These are phyloP conservation scores for Simplicillium aogashimaense DNA, from an alignment of 2,329 filamentous ascomycete genomes.

Conservation along the genomic window DNA sequence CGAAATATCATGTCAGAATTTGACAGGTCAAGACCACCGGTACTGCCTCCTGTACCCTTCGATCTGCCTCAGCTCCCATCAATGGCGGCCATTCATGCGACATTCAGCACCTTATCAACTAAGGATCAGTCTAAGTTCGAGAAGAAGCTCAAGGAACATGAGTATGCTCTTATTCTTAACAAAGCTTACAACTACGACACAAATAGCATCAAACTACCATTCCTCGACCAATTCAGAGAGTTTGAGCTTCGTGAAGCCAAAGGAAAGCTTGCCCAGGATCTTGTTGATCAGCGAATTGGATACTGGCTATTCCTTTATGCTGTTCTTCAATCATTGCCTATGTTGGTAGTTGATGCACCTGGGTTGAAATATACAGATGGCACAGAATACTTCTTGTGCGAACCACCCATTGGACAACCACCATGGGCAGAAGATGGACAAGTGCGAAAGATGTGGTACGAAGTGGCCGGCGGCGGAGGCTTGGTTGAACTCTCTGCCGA, in stretches of 20 bases:
- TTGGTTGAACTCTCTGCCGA: constrained; percentile 50
- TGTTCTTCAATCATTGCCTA: constrained; percentile 66
- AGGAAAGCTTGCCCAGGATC: constrained; percentile 53
- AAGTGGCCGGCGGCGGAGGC: constrained; percentile 54
- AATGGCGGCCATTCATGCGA: constrained; percentile 54
- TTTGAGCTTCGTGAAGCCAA: constrained; percentile 62
- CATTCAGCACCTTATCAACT: constrained; percentile 51
- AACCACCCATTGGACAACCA: constrained; percentile 60
- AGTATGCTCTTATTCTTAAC: constrained; percentile 67
- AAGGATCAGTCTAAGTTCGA: constrained; percentile 69
- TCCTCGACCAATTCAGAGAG: constrained; percentile 59
- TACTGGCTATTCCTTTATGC: constrained; percentile 78
- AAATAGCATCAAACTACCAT: constrained; percentile 45
- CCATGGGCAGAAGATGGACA: constrained; percentile 63
- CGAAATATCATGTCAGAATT: constrained; percentile 78
- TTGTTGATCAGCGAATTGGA: constrained; percentile 62
- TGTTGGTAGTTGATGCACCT: constrained; percentile 68
- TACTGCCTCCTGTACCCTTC: constrained; percentile 84
- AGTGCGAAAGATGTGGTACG: constrained; percentile 63
- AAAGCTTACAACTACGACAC: constrained; percentile 74
- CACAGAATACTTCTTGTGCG: constrained; percentile 75
- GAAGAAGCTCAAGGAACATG: constrained; percentile 66
- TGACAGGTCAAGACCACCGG: constrained; percentile 79
- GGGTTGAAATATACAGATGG: constrained; percentile 58
- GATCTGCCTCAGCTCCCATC: constrained; percentile 72